phyloP scores from a whole-genome alignment of 306 rosid genomes.

The Pyrus bretschneideri region DNA sequence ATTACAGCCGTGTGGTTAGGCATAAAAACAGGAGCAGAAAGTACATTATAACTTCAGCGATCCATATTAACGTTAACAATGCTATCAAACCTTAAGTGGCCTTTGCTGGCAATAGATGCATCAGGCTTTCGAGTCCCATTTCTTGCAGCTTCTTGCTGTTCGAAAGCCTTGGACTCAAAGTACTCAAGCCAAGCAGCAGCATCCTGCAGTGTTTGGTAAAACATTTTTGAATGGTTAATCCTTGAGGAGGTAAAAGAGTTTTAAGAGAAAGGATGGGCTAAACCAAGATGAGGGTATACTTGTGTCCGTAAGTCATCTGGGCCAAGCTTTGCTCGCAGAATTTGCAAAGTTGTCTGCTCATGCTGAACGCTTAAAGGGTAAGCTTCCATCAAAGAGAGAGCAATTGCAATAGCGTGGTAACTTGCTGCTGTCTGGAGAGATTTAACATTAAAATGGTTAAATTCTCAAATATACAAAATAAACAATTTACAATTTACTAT shows the following conservation, averaged over 20 bases:
- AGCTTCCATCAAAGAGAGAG: constrained; percentile 99
- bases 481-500: not conserved
- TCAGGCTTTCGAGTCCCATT: constrained; percentile 96
- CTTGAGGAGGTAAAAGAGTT: not conserved
- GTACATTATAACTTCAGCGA: not conserved
- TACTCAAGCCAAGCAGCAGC: constrained; percentile 99
- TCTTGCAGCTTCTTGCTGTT: constrained; percentile 98
- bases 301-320: constrained; percentile 96
- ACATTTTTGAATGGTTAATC: not conserved
- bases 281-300: constrained; percentile 34
- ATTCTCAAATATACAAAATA: not conserved
- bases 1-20: not conserved
- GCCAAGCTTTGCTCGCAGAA: constrained; percentile 91
- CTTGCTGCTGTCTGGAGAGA: constrained; percentile 92
- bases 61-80: constrained; percentile 7
- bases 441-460: constrained; percentile 19
- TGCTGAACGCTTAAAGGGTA: constrained; percentile 96
- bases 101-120: constrained; percentile 97
- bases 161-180: constrained; percentile 98
- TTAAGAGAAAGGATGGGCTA: not conserved
- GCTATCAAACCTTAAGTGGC: constrained; percentile 76
- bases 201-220: constrained; percentile 52
- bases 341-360: constrained; percentile 95
- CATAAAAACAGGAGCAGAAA: not conserved
- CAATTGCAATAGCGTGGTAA: constrained; percentile 96